Evolutionary conservation across 202 grass and related monocot genomes (phyloP), one percentile per base, ranked within the genome.

Genomic region (Carex sylvatica): DNA sequence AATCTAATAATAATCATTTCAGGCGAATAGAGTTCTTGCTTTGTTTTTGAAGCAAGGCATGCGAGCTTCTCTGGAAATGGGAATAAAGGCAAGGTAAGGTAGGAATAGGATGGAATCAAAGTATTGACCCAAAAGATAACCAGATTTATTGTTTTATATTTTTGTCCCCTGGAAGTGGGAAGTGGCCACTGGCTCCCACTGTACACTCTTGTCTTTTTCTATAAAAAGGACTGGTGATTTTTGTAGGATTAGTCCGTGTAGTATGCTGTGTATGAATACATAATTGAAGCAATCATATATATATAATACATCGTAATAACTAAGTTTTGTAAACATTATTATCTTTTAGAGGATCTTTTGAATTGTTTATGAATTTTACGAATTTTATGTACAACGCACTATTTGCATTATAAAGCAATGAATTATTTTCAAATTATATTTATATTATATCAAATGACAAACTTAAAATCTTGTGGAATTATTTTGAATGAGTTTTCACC

Each of bases 91-190:
- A 42, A 58, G 16, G 10, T 9, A 7, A 22, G 35, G 65, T 35
- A n/a, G 35, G 16, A 15, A 31, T 73, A 47, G 19, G 42, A 51
- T 77, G 26, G 74, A 19, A 59, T 77, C 38, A 77, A 77, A 16
- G 74, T 18, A 59, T 59, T 59, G 38, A 16, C 80, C 52, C 59
- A 82, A 82, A 82, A 67, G 61, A 52, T 6, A 55, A 65, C 46
- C 22, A 44, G 15, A 22, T 82, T 67, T 77, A 2, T 77, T 30
- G 26, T 54, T 75, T 54, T 53, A 18, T 74, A 9, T 19, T 69
- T 44, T 54, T 20, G 80, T 67, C 80, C 80, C 79, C 20, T 82
- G 26, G 38, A 82, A 82, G 63, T 69, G 61, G 80, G 80, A 82
- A 82, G 80, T 82, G 63, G 49, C 69, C 11, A 22, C 10, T 72